A percentile compares a stretch with the other conserved stretches of the same genome.
Evolutionary conservation across 257 asterid genomes (phyloP).

Genomic region (Solanum chiquidenum): DNA sequence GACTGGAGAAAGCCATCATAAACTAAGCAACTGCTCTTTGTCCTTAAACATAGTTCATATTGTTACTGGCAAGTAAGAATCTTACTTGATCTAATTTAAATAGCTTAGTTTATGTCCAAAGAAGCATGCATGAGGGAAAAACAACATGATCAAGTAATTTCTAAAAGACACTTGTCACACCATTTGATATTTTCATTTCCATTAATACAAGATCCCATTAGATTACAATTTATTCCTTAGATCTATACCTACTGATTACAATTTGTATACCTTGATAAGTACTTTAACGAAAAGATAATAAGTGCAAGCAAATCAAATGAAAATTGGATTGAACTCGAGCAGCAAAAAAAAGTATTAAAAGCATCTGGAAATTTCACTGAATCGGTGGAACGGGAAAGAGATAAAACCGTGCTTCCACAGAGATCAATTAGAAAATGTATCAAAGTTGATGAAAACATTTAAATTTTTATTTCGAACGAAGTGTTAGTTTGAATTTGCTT

Average conservation of each 20-base stretch:
- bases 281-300: neutral
- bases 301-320: neutral
- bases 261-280: neutral
- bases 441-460: neutral
- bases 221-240: neutral
- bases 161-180: neutral
- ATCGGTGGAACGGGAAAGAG: neutral
- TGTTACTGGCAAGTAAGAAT: neutral
- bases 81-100: neutral
- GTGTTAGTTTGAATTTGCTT: neutral
- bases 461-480: neutral
- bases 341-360: neutral
- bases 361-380: neutral
- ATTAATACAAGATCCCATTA: neutral
- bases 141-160: neutral
- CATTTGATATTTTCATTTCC: neutral
- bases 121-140: neutral
- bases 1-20: neutral
- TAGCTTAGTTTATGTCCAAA: neutral
- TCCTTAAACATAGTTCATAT: neutral
- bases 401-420: neutral
- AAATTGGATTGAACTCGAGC: neutral
- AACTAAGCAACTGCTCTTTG: neutral
- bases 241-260: neutral
- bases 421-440: neutral